These are phyloP conservation scores for Spergularia marina DNA, from an alignment of 148 eudicot species.

Conservation along the genomic window DNA sequence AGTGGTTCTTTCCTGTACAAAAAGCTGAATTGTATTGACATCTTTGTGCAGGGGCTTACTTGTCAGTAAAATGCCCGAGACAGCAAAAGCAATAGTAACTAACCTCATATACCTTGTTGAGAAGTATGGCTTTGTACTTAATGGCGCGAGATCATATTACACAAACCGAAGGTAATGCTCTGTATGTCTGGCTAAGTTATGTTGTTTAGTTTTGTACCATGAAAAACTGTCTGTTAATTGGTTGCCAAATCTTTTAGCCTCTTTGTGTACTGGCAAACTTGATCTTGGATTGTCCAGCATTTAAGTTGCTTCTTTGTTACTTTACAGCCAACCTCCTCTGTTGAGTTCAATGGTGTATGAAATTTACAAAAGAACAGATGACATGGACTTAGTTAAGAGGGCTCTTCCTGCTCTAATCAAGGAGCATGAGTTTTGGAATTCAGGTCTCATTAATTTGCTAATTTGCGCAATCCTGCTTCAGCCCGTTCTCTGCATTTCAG, in stretches of 20 bases:
- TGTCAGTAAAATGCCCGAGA: slow-evolving; percentile 79
- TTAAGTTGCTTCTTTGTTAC: slow-evolving; percentile 15
- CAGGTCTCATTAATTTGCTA: slow-evolving; percentile 42
- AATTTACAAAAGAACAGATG: slow-evolving; percentile 60
- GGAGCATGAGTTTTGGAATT: slow-evolving; percentile 80
- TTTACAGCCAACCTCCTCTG: slow-evolving; percentile 84
- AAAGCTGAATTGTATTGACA: slow-evolving; percentile 2
- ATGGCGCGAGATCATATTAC: slow-evolving; percentile 93
- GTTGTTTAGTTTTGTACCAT: background rate
- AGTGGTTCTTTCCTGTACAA: background rate
- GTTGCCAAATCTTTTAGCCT: slow-evolving; percentile 8
- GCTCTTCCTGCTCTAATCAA: slow-evolving; percentile 69
- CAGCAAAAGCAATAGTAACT: slow-evolving; percentile 83
- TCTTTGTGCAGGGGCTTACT: slow-evolving; percentile 71
- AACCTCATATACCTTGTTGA: slow-evolving; percentile 80
- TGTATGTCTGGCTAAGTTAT: background rate
- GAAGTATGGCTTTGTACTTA: slow-evolving; percentile 71
- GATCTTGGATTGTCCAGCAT: background rate
- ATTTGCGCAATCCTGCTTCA: background rate
- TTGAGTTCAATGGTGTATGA: slow-evolving; percentile 79
- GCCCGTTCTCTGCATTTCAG: background rate
- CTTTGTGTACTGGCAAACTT: background rate
- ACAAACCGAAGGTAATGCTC: slow-evolving; percentile 70
- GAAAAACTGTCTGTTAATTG: background rate
- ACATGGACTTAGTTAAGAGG: slow-evolving; percentile 46